phyloP scores from a whole-genome alignment of 345 rosid genomes.

The Durio zibethinus region DNA sequence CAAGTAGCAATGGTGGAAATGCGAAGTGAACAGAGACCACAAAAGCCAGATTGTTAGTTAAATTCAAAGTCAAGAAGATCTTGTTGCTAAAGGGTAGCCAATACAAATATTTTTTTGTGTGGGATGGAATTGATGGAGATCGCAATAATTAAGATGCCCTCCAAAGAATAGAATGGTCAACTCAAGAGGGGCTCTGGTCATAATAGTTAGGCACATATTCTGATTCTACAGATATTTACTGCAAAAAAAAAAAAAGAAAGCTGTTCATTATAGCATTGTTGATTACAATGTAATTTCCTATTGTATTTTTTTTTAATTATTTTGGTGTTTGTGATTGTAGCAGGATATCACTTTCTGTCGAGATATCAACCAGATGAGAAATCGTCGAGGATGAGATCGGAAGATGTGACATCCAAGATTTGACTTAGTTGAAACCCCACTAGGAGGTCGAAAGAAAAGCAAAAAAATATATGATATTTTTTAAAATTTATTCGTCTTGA shows the following conservation, averaged over 20 bases:
- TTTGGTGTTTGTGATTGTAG: conserved; percentile 16
- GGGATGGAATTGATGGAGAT: conserved; percentile 4
- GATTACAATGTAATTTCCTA: neutral
- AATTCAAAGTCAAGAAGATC: neutral
- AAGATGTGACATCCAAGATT: conserved; percentile 47
- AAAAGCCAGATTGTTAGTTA: neutral
- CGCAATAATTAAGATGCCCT: conserved; percentile 9
- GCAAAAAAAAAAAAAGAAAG: too few species aligned
- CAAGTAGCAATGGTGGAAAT: neutral
- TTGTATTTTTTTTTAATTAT: neutral
- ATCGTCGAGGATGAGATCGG: conserved; percentile 56
- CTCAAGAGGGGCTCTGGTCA: conserved; percentile 11
- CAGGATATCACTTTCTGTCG: conserved; percentile 49
- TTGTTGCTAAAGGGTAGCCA: neutral
- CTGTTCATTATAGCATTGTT: neutral
- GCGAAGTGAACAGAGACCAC: neutral
- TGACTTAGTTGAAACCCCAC: conserved; percentile 24
- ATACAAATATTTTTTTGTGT: neutral
- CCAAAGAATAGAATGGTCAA: conserved; percentile 16
- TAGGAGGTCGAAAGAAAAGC: conserved; percentile 5
- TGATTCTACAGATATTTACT: neutral
- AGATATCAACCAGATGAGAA: conserved; percentile 54
- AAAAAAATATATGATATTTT: too few species aligned
- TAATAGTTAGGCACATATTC: conserved; percentile 24
- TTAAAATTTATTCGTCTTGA: too few species aligned